Evolutionary conservation across 1,284 basidiomycete species (phyloP), one percentile per base, ranked within the genome.

Genomic region (Puccinia polysora): DNA sequence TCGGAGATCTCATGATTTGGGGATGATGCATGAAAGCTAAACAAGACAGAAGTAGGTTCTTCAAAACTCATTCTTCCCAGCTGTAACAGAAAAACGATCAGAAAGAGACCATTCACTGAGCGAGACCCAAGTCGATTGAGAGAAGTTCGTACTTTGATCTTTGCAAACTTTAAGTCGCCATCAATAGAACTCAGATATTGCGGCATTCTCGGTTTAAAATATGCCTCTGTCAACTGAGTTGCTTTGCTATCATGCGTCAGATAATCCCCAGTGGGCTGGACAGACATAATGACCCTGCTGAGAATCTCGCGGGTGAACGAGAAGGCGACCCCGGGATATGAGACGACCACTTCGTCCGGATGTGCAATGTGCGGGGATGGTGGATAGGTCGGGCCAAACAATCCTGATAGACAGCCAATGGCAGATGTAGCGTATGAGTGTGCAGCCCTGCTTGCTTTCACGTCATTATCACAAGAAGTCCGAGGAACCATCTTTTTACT

Each of bases 291-390:
- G 4, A 65, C 58, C 49, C 67, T 52, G 45, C 53, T 58, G 25
- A 59, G 25, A 47, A 67, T n/a, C 36, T 45, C 32, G 15, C 60
- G 38, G 7, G 18, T 28, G 8, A 77, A 65, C 1, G 73, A 74
- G 20, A 77, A 74, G 1, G 75, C 70, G 5, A 77, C 75, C 6
- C 76, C 76, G 0, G 76, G 76, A 28, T 77, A 77, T 43, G 60
- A 59, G 4, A 76, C 60, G 36, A 76, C 56, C 47, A 73, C 60
- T 23, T 76, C 73, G 4, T 47, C 65, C 5, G 55, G 49, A 6
- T 15, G 50, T 32, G 45, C 25, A 2, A n/a, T n/a, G n/a, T 28
- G 62, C 2, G 67, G 67, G 12, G 32, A 32, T 15, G 67, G 67
- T 28, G 67, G 67, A 52, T 70, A 70, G 12, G 67, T 70, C 23